phyloP scores from a whole-genome alignment of 495 filamentous ascomycete genomes.

The Melanomma pulvis-pyrius region DNA sequence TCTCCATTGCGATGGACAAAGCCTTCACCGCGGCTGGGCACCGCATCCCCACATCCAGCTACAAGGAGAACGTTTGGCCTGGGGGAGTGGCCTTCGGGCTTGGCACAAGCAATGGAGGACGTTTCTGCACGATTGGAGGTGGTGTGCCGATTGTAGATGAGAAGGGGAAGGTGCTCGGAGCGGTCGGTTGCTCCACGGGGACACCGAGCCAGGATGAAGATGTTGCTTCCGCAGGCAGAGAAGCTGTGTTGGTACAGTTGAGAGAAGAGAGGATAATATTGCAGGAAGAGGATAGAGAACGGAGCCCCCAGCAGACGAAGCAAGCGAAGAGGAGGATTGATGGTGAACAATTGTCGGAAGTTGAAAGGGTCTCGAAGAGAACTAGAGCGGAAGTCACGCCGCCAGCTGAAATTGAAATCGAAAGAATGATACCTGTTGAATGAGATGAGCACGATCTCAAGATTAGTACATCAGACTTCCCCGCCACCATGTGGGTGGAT shows the following conservation, averaged over 20 bases:
- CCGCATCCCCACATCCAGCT: conserved; percentile 41
- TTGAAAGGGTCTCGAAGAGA: too few species aligned
- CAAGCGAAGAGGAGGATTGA: too few species aligned
- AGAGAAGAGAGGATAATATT: conserved; percentile 20
- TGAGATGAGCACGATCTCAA: too few species aligned
- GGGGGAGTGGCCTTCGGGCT: conserved; percentile 45
- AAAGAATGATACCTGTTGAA: too few species aligned
- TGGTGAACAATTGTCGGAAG: too few species aligned
- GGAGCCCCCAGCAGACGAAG: too few species aligned
- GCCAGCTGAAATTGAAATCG: too few species aligned
- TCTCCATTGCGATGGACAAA: conserved; percentile 47
- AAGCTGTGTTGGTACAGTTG: conserved; percentile 39
- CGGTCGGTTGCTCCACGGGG: conserved; percentile 45
- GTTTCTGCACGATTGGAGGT: conserved; percentile 45
- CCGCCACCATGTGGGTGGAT: too few species aligned
- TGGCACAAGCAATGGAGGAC: conserved; percentile 41
- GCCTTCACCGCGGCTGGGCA: conserved; percentile 48
- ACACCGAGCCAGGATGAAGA: conserved; percentile 46
- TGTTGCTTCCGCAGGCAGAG: conserved; percentile 39
- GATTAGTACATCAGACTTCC: too few species aligned
- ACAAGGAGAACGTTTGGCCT: conserved; percentile 42
- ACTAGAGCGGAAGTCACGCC: too few species aligned
- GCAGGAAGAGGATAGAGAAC: too few species aligned
- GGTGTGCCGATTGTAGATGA: conserved; percentile 41
- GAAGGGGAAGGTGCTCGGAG: conserved; percentile 42